These are phyloP conservation scores for Epithemia pelagica DNA, from an alignment of 108 stramenopile genomes.

Conservation along the genomic window DNA sequence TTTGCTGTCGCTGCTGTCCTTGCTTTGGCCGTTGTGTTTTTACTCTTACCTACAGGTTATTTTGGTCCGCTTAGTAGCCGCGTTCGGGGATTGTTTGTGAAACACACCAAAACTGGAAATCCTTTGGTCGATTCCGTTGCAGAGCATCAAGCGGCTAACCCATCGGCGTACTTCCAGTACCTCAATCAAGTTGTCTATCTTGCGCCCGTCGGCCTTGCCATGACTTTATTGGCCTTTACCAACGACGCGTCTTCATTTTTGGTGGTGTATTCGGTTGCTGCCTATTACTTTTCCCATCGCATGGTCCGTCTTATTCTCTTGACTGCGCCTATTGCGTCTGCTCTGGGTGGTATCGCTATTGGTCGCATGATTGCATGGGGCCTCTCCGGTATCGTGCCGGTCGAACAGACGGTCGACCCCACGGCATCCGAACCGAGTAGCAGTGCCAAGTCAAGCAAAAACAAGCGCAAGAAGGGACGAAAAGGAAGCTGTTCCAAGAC, in stretches of 20 bases:
- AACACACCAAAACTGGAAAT: slow-evolving; percentile 90
- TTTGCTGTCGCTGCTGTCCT: slow-evolving; percentile 33
- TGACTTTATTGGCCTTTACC: slow-evolving; percentile 49
- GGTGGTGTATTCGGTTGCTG: slow-evolving; percentile 82
- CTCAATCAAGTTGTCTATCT: slow-evolving; percentile 60
- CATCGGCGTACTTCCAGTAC: slow-evolving; percentile 90
- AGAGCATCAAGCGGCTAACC: slow-evolving; percentile 96
- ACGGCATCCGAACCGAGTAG: neutral
- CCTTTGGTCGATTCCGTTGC: slow-evolving; percentile 91
- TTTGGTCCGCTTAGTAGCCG: slow-evolving; percentile 88
- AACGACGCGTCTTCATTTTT: slow-evolving; percentile 87
- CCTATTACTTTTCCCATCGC: slow-evolving; percentile 94
- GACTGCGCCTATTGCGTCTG: slow-evolving; percentile 90
- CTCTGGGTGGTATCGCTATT: slow-evolving; percentile 82
- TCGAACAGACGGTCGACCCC: slow-evolving; percentile 17
- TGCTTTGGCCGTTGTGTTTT: slow-evolving; percentile 22
- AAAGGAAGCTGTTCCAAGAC: neutral
- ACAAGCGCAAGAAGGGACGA: slow-evolving; percentile 2
- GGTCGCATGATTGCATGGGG: slow-evolving; percentile 42
- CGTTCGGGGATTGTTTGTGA: slow-evolving; percentile 87
- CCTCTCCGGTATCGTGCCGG: slow-evolving; percentile 20
- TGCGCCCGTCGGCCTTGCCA: slow-evolving; percentile 89
- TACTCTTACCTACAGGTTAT: slow-evolving; percentile 77
- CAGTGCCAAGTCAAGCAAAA: neutral
- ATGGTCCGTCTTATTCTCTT: slow-evolving; percentile 98